These are phyloP conservation scores for Cyclotella sp. DNA, from an alignment of 108 stramenopile species.

Conservation along the genomic window DNA sequence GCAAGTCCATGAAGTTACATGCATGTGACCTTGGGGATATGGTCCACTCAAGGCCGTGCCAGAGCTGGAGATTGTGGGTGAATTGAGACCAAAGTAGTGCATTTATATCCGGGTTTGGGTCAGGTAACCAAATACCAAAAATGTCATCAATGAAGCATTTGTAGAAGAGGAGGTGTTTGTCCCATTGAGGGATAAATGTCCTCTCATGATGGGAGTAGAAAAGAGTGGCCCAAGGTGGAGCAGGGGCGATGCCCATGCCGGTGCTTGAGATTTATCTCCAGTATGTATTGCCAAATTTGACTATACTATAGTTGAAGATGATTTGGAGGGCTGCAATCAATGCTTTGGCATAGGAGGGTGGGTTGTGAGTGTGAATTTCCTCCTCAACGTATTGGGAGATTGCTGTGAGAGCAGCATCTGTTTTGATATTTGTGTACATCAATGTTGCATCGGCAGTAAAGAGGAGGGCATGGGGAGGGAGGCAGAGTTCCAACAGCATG, in stretches of 20 bases:
- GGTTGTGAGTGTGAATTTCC: constrained; percentile 1
- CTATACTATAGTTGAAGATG: too few relatives aligned
- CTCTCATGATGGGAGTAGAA: too few relatives aligned
- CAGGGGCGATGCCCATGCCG: too few relatives aligned
- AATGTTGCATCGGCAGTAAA: constrained; percentile 34
- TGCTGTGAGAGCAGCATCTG: too few relatives aligned
- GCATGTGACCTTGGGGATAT: not conserved
- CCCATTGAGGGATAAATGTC: too few relatives aligned
- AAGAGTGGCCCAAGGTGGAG: too few relatives aligned
- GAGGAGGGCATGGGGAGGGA: constrained; percentile 17
- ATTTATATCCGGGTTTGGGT: not conserved
- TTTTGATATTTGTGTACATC: too few relatives aligned
- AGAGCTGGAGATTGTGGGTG: not conserved
- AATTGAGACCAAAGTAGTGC: not conserved
- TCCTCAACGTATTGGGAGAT: constrained; percentile 44
- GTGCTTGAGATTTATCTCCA: too few relatives aligned
- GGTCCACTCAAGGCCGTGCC: constrained; percentile 9
- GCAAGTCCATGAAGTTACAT: constrained; percentile 27
- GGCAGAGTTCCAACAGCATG: not conserved
- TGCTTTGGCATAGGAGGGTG: not conserved
- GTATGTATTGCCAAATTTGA: too few relatives aligned
- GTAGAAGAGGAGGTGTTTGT: not conserved
- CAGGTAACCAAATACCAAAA: constrained; percentile 3
- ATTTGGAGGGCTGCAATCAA: constrained; percentile 14
- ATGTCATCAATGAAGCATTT: constrained; percentile 31